Base-by-base conservation (phyloP, 805 yeast species). In the Candida dendrica region DNA sequence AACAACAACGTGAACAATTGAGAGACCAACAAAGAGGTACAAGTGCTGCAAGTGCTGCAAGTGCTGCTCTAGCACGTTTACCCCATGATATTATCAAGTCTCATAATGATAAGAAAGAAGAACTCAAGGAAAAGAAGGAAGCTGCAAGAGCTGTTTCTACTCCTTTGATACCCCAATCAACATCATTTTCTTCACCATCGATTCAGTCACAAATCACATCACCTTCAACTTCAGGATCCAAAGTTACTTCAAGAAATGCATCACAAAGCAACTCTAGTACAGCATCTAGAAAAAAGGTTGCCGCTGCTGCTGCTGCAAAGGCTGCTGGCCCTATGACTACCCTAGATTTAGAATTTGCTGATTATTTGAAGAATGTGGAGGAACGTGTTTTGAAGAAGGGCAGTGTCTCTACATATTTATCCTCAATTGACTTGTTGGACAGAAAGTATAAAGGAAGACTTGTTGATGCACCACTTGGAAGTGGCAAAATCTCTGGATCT, bases 321-420 rank as follows among this genome's bases (percentile, higher is more conserved):
- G 65, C 68, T 15, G 61, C 72, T 0, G 64, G 75, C 0, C 74
- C 81, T 8, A 57, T 75, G 60, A 66, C 75, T 1, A 65, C 74
- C 14, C 50, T 78, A 7, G 89, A 83, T 53, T 56, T 71, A 34
- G 75, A 78, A 15, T 83, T 87, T 84, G 66, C 68, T 6, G 65
- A 68, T 33, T 79, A 65, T 51, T 60, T 84, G 47, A 63, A 59
- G 18, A 75, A 73, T 51, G 60, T 69, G 1, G 79, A 79, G 39
- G 93, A 84, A 52, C 66, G 88, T 43, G 70, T 83, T 1, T 43
- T 80, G 38, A 75, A 71, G 46, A 71, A 71, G 26, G 86, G 84
- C 1, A 73, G 77, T 26, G 70, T 79, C 4, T 63, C 66, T 32
- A 73, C 75, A 2, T 60, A 66, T 6, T 61, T 65, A 39, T 63